phyloP scores from a whole-genome alignment of 106 monocot genomes.

The Chionographis japonica region DNA sequence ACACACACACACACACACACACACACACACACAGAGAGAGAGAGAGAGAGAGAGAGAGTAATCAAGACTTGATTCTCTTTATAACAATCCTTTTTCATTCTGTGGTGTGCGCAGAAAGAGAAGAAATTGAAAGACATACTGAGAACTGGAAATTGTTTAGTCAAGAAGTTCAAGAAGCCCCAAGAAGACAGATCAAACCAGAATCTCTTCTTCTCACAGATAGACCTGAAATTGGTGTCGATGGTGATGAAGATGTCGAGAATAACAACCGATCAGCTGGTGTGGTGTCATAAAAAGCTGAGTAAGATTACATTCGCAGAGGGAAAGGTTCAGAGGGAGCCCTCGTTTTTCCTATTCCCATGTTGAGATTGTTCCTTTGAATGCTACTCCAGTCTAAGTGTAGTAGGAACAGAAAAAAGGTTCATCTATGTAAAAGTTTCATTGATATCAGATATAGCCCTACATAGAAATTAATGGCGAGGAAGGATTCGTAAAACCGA shows the following conservation, averaged over 20 bases:
- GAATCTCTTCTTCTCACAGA: slow-evolving; percentile 78
- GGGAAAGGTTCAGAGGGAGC: slow-evolving; percentile 64
- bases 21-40: too few species aligned
- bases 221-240: slow-evolving; percentile 76
- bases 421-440: too few species aligned
- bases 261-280: slow-evolving; percentile 74
- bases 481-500: too few species aligned
- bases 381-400: too few species aligned
- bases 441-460: too few species aligned
- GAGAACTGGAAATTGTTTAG: slow-evolving; percentile 62
- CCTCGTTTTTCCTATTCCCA: slow-evolving; percentile 73
- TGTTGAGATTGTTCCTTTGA: slow-evolving; percentile 41
- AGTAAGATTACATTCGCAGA: slow-evolving; percentile 47
- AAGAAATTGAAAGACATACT: slow-evolving; percentile 74
- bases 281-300: slow-evolving; percentile 80
- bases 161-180: slow-evolving; percentile 78
- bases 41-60: too few species aligned
- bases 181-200: slow-evolving; percentile 49
- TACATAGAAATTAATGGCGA: too few species aligned
- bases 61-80: too few species aligned
- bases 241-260: slow-evolving; percentile 65
- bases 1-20: too few species aligned
- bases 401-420: too few species aligned
- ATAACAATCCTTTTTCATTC: slow-evolving; percentile 2
- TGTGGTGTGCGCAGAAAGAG: slow-evolving; percentile 66